phyloP scores from a whole-genome alignment of 352 stramenopile genomes.

The Blastocystis sp. region DNA sequence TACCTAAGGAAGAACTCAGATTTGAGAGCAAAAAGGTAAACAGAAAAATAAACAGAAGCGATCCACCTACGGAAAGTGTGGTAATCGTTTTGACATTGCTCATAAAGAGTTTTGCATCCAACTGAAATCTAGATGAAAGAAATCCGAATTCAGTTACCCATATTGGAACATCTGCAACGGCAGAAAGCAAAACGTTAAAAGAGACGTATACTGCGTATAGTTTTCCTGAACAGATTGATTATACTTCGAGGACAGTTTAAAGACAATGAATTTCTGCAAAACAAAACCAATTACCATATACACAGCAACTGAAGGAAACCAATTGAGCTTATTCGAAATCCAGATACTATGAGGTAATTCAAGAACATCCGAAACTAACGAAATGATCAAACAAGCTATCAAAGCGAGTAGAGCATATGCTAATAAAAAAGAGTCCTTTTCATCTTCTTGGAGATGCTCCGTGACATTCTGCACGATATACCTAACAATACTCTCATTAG shows the following conservation, averaged over 20 bases:
- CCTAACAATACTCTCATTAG: not conserved
- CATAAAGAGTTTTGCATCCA: not conserved
- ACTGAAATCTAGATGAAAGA: not conserved
- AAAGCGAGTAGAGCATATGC: not conserved
- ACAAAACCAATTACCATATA: not conserved
- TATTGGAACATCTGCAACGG: conserved; percentile 34
- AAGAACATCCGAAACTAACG: not conserved
- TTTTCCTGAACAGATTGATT: not conserved
- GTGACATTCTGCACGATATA: conserved; percentile 22
- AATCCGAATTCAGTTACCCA: not conserved
- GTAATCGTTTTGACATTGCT: not conserved
- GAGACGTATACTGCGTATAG: not conserved
- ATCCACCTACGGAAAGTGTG: not conserved
- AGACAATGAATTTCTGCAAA: conserved; percentile 15
- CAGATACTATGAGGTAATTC: not conserved
- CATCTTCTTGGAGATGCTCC: conserved; percentile 19
- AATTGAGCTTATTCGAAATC: not conserved
- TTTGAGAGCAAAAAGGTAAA: conserved; percentile 4
- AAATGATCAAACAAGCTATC: not conserved
- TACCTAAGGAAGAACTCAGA: not conserved
- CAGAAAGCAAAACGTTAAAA: conserved; percentile 2
- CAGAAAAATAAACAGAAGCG: conserved; percentile 9
- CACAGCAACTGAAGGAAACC: not conserved
- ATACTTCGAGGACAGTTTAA: not conserved
- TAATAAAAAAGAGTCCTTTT: conserved; percentile 38